Conservation (phyloP, 2,329 filamentous ascomycete genomes). For the Fusarium newnesense region DNA sequence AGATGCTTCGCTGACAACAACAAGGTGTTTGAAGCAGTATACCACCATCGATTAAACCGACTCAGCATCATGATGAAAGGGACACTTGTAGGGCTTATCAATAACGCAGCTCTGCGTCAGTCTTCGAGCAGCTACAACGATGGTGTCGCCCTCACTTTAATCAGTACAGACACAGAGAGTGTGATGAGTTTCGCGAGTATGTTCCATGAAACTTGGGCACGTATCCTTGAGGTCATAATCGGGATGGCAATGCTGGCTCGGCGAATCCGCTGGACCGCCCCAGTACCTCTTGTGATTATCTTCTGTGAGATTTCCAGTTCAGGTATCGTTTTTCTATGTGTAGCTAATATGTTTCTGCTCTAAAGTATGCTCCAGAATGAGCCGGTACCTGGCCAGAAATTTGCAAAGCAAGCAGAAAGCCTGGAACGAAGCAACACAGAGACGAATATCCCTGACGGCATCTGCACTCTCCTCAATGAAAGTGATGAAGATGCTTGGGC, state of each 20-base stretch:
- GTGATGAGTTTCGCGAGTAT: not conserved
- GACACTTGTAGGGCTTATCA: not conserved
- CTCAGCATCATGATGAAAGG: not conserved
- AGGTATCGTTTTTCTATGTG: accelerated
- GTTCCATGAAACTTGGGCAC: not conserved
- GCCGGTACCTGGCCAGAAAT: not conserved
- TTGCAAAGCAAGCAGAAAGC: not conserved
- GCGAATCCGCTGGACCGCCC: not conserved
- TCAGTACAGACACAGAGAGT: not conserved
- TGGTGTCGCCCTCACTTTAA: not conserved
- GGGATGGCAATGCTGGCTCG: not conserved
- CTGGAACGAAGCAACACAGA: not conserved
- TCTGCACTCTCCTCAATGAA: not conserved
- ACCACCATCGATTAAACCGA: not conserved
- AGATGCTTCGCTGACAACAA: not conserved
- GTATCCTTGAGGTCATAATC: not conserved
- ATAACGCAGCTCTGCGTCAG: not conserved
- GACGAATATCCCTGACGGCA: not conserved
- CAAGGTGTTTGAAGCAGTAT: not conserved
- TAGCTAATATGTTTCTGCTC: accelerated
- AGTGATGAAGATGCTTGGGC: not conserved
- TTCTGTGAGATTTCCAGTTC: not conserved
- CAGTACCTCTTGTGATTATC: not conserved
- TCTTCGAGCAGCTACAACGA: not conserved
- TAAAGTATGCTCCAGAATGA: not conserved